Conservation (phyloP, 805 yeast species). For the Osmozyma mogii region DNA sequence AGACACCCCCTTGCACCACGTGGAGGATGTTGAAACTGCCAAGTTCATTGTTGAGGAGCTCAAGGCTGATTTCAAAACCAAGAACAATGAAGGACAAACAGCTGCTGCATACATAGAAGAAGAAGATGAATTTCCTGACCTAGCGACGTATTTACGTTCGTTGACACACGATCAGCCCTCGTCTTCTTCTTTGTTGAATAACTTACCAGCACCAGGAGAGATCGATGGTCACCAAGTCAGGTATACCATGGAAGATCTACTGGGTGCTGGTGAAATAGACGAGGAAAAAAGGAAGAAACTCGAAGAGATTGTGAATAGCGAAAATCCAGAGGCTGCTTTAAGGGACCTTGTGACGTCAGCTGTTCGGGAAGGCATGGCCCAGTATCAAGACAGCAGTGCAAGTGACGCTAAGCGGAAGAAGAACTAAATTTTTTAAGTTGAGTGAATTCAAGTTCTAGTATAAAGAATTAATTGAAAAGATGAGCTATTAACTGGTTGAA, state of each 20-base stretch:
- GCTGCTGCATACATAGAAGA: conserved; percentile 69
- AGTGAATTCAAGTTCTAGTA: no score
- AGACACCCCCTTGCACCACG: conserved; percentile 91
- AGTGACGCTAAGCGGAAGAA: no score
- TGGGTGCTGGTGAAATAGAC: conserved; percentile 35
- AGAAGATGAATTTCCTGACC: conserved; percentile 78
- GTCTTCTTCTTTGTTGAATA: conserved; percentile 12
- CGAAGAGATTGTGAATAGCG: conserved; percentile 68
- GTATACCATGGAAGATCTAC: conserved; percentile 44
- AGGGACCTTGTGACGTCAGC: conserved; percentile 60
- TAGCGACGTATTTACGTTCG: conserved; percentile 53
- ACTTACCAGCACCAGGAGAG: conserved; percentile 30
- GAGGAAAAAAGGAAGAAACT: conserved; percentile 54
- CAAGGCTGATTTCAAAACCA: conserved; percentile 55
- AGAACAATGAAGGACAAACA: conserved; percentile 70
- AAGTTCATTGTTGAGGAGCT: conserved; percentile 56
- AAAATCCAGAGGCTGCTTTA: conserved; percentile 72
- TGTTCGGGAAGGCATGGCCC: conserved; percentile 48
- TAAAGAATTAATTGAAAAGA: no score
- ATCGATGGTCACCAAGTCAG: conserved; percentile 46
- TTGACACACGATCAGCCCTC: conserved; percentile 26
- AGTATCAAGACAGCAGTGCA: conserved; percentile 13
- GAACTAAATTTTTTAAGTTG: no score
- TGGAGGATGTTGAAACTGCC: conserved; percentile 65
- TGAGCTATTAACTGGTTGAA: no score